These are phyloP conservation scores for Ligustrum vulgare DNA, from an alignment of 257 asterid species.

Conservation along the genomic window DNA sequence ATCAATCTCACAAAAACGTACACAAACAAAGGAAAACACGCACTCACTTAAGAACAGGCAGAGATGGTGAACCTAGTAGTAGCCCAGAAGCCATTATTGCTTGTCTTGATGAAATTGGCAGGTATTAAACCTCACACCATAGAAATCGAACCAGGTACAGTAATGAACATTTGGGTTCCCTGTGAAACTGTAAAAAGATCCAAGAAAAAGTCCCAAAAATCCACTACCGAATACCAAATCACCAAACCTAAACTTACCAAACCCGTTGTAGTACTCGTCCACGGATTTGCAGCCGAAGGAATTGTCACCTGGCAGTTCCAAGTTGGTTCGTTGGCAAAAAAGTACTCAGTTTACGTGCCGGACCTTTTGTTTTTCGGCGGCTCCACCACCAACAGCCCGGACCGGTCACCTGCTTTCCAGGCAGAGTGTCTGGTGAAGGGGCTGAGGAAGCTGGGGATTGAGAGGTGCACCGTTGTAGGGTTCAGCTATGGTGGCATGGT, in stretches of 20 bases:
- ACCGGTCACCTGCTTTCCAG: conserved; percentile 79
- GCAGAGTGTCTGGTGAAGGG: conserved; percentile 68
- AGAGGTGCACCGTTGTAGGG: conserved; percentile 71
- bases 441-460: conserved; percentile 62
- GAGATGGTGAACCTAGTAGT: conserved; percentile 75
- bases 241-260: conserved; percentile 39
- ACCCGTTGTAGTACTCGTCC: conserved; percentile 68
- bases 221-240: conserved; percentile 20
- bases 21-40: neutral
- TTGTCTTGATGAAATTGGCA: conserved; percentile 64
- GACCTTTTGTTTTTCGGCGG: conserved; percentile 93
- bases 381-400: conserved; percentile 54
- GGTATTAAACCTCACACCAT: conserved; percentile 58
- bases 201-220: conserved; percentile 29
- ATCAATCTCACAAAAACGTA: neutral
- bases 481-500: conserved; percentile 98
- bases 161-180: conserved; percentile 74
- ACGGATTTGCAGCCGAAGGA: conserved; percentile 83
- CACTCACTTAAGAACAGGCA: neutral
- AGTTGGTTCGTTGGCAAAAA: conserved; percentile 61
- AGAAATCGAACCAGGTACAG: conserved; percentile 54
- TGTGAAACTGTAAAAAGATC: conserved; percentile 44
- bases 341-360: conserved; percentile 73
- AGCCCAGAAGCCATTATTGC: conserved; percentile 62
- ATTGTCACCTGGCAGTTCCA: conserved; percentile 52